A percentile compares a stretch with the other conserved stretches of the same genome.
Conservation (phyloP, 2,329 filamentous ascomycete species). For the Aureobasidium zeae region DNA sequence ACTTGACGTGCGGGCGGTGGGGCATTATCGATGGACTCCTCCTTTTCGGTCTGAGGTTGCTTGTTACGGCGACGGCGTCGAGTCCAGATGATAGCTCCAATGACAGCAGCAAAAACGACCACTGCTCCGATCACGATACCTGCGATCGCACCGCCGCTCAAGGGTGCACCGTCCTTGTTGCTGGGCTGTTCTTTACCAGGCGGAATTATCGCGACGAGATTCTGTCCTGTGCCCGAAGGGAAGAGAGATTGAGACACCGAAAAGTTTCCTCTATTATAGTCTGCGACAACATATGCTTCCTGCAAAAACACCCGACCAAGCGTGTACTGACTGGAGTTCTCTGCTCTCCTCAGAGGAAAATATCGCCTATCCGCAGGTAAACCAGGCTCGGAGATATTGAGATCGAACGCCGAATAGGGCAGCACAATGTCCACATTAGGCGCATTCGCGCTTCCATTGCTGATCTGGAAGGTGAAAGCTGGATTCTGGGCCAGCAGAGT, state of each 20-base stretch:
- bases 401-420: slow-evolving; percentile 27
- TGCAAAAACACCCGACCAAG: slow-evolving; percentile 24
- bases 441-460: not conserved
- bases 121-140: no score
- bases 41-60: slow-evolving; percentile 9
- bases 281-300: slow-evolving; percentile 25
- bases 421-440: slow-evolving; percentile 20
- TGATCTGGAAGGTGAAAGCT: slow-evolving; percentile 29
- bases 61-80: no score
- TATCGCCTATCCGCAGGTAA: slow-evolving; percentile 12
- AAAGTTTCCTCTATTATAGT: slow-evolving; percentile 23
- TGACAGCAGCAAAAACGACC: slow-evolving; percentile 25
- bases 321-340: slow-evolving; percentile 22
- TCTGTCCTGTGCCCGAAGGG: slow-evolving; percentile 9
- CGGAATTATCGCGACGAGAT: slow-evolving; percentile 17
- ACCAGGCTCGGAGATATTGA: slow-evolving; percentile 20
- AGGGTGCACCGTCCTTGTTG: slow-evolving; percentile 20
- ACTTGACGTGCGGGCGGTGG: no score
- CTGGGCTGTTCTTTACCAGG: slow-evolving; percentile 8
- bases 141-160: slow-evolving; percentile 28
- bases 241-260: slow-evolving; percentile 22
- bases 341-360: slow-evolving; percentile 20
- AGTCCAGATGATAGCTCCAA: slow-evolving; percentile 23
- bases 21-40: not conserved
- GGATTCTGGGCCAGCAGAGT: slow-evolving; percentile 28